Evolutionary conservation across 2,329 filamentous ascomycete genomes (phyloP).

Genomic region (Trichoderma asperellum): DNA sequence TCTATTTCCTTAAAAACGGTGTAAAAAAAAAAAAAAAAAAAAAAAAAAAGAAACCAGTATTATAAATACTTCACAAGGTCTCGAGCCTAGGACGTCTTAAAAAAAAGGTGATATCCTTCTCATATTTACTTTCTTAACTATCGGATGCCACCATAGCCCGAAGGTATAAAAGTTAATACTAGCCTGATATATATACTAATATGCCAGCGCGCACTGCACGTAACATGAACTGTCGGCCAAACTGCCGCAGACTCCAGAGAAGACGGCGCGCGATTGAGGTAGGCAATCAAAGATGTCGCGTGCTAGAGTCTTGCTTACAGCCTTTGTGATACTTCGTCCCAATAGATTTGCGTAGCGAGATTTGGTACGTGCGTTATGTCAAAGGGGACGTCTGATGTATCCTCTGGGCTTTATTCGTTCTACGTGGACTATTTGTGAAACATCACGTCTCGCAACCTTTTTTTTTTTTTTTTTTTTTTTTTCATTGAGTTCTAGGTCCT

Average conservation of each 20-base stretch:
- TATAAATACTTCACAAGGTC: neutral
- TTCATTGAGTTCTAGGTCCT: too few species aligned
- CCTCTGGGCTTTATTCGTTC: too few species aligned
- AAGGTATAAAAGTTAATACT: neutral
- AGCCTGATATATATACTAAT: slow-evolving; percentile 9
- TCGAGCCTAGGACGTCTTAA: neutral
- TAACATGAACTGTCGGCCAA: slow-evolving; percentile 3
- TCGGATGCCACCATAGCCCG: neutral
- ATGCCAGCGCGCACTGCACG: neutral
- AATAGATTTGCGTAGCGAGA: neutral
- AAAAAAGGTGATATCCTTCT: neutral
- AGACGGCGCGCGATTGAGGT: neutral
- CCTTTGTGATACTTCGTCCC: neutral
- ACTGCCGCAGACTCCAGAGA: slow-evolving; percentile 2
- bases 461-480: too few species aligned
- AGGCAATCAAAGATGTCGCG: slow-evolving; percentile 1
- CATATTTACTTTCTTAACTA: neutral
- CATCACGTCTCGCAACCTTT: too few species aligned
- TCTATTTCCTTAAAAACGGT: neutral
- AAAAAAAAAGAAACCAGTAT: slow-evolving; percentile 2
- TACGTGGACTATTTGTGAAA: too few species aligned
- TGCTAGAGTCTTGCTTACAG: slow-evolving; percentile 1
- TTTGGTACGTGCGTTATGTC: neutral
- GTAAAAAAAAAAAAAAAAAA: slow-evolving; percentile 15
- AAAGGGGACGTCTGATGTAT: too few species aligned